phyloP scores from a whole-genome alignment of 495 filamentous ascomycete species.

The Mytilinidion resinicola region DNA sequence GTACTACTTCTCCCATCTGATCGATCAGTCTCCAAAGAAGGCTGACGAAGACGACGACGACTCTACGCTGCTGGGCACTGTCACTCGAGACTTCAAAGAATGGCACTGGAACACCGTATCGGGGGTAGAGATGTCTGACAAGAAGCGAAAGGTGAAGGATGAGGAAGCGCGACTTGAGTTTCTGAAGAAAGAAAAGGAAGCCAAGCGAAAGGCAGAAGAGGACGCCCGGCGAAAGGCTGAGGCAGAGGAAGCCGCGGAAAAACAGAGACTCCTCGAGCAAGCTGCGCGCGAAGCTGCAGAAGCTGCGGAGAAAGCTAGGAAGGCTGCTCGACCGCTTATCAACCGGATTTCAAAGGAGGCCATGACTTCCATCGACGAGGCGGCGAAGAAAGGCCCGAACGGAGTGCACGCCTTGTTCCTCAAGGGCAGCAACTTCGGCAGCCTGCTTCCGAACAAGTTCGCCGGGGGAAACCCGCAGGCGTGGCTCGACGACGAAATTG shows the following conservation, averaged over 20 bases:
- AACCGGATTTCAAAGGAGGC: not conserved
- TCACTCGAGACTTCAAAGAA: not conserved
- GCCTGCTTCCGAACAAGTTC: constrained; percentile 42
- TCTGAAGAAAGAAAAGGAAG: not conserved
- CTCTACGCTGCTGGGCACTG: not conserved
- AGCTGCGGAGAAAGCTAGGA: not conserved
- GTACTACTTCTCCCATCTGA: no score
- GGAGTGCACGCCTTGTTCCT: constrained; percentile 34
- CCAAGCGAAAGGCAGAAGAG: not conserved
- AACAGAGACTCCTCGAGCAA: not conserved
- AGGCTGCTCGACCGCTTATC: not conserved
- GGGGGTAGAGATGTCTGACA: not conserved
- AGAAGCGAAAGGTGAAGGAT: not conserved
- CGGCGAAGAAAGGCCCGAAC: not conserved
- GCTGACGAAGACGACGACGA: not conserved
- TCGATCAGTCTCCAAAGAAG: no score
- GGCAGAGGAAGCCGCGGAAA: not conserved
- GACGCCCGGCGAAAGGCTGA: not conserved
- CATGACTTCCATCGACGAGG: not conserved
- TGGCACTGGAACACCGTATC: not conserved
- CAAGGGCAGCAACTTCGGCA: constrained; percentile 44
- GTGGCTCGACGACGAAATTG: constrained; percentile 83
- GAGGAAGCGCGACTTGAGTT: not conserved
- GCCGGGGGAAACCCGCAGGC: constrained; percentile 18
- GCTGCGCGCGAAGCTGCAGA: not conserved